Evolutionary conservation across 257 asterid genomes (phyloP), one percentile per base, ranked within the genome.

Genomic region (Solanum raphanifolium): DNA sequence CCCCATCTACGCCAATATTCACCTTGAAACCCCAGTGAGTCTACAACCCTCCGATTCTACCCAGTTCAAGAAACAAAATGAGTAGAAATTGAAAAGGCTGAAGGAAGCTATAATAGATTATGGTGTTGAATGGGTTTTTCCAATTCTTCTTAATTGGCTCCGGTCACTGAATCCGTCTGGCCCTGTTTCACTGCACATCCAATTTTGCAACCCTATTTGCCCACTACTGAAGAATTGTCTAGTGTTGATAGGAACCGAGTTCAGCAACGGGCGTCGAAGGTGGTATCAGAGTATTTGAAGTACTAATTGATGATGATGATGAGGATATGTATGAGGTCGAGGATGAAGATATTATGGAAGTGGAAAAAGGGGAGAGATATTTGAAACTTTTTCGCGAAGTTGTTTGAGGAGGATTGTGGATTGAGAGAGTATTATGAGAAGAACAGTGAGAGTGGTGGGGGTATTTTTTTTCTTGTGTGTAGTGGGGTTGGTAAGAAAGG

Each of bases 401-500:
- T 86, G 83, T 86, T 69, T 43, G 46, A 32, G 35, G 31, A 69
- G 18, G 88, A 71, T 25, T 23, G 18, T 31, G 52, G 7, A 12
- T 71, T 86, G 52, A 86, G 72, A 38, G 72, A 41, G 32, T 85
- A 85, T 58, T 85, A 85, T 41, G 83, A 68, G 69, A 85, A 69
- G 69, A 69, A 85, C 31, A 13, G 7, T 39, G 69, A 71, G 13
- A 27, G 32, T 39, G 87, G 65, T 81, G 98, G 98, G 13, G 93
- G 89, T 10, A 81, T 94, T 95, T 81, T 84, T 72, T 96, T 98
- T 83, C 89, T 96, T 90, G 94, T 96, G 39, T 96, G 98, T 87
- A 91, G 93, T 32, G 93, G 94, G 27, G 13, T 90, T 83, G 95
- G 94, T 78, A 90, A 89, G 93, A 89, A 87, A 52, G 87, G 88